Evolutionary conservation across 2,329 filamentous ascomycete genomes (phyloP).

Genomic region (Stagonosporopsis vannaccii): DNA sequence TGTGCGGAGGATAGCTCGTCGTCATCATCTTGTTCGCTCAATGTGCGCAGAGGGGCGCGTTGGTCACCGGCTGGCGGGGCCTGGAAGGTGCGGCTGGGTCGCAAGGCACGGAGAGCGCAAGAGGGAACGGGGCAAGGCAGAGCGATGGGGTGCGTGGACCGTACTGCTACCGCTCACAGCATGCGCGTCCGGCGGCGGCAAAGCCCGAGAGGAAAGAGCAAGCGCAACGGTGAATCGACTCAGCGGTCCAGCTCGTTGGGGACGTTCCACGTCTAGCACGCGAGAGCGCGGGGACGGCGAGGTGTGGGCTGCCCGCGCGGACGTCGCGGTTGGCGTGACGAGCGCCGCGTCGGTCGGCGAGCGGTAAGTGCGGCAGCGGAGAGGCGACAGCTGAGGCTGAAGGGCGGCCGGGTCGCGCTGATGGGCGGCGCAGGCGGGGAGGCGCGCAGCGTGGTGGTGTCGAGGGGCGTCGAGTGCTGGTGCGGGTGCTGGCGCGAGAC

Average conservation of each 20-base stretch:
- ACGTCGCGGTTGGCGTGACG: conserved; percentile 31
- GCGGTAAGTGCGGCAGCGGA: conserved; percentile 38
- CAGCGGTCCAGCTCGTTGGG: not conserved
- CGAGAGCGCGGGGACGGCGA: conserved; percentile 7
- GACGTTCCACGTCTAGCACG: not conserved
- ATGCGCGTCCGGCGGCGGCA: conserved; percentile 1
- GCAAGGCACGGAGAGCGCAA: not conserved
- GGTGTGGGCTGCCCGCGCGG: conserved; percentile 25
- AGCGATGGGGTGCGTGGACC: not conserved
- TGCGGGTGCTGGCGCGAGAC: conserved; percentile 35
- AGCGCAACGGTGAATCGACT: not conserved
- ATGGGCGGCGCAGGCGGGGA: conserved; percentile 34
- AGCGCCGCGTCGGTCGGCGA: conserved; percentile 25
- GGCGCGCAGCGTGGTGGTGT: conserved; percentile 20
- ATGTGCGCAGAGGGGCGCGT: conserved; percentile 16
- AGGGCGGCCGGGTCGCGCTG: conserved; percentile 22
- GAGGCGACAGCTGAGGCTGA: conserved; percentile 26
- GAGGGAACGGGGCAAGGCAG: not conserved
- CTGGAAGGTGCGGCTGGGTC: not conserved
- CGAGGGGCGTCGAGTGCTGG: conserved; percentile 16
- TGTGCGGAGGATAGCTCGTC: conserved; percentile 69
- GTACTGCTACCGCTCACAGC: conserved; percentile 4
- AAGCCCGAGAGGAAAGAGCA: not conserved
- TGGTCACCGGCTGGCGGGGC: not conserved
- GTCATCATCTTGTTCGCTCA: conserved; percentile 71